Percentiles rank a stretch among this genome's conserved stretches.
These are phyloP conservation scores for Trichophyton benhamiae DNA, from an alignment of 2,329 filamentous ascomycete genomes.

Conservation along the genomic window DNA sequence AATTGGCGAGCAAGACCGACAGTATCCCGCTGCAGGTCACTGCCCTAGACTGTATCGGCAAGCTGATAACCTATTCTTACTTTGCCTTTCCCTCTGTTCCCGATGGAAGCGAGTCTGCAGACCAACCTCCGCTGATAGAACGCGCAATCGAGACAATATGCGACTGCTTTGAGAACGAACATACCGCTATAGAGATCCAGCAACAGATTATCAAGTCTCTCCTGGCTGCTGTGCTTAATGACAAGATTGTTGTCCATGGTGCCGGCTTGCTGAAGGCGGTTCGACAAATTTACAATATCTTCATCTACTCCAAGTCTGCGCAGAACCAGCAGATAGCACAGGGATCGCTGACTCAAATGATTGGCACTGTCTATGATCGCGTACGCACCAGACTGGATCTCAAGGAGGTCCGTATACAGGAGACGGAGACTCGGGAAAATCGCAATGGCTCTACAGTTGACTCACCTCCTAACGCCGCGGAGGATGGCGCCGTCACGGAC, in stretches of 20 bases:
- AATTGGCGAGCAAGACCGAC: conserved; percentile 75
- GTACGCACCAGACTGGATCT: conserved; percentile 76
- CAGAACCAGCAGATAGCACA: conserved; percentile 96
- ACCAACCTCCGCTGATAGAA: conserved; percentile 65
- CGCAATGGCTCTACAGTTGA: conserved; percentile 24
- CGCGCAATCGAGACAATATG: conserved; percentile 98
- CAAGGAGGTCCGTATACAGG: conserved; percentile 61
- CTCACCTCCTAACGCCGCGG: conserved; percentile 26
- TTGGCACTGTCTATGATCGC: conserved; percentile 91
- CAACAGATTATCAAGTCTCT: conserved; percentile 97
- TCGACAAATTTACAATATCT: conserved; percentile 97
- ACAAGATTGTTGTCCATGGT: conserved; percentile 97
- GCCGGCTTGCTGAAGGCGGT: conserved; percentile 92
- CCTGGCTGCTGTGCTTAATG: conserved; percentile 86
- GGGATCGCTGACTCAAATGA: conserved; percentile 95
- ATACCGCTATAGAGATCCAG: conserved; percentile 81
- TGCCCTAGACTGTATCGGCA: conserved; percentile 93
- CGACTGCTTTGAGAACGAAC: conserved; percentile 96
- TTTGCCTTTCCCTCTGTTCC: conserved; percentile 58
- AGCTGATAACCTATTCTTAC: conserved; percentile 97
- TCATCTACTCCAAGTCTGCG: conserved; percentile 83
- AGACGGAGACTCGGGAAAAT: conserved; percentile 24
- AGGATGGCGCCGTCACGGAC: conserved; percentile 35
- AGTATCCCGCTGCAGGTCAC: conserved; percentile 78
- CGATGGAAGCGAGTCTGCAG: conserved; percentile 29